phyloP scores from a whole-genome alignment of 108 stramenopile species.

The Chaetoceros muelleri region DNA sequence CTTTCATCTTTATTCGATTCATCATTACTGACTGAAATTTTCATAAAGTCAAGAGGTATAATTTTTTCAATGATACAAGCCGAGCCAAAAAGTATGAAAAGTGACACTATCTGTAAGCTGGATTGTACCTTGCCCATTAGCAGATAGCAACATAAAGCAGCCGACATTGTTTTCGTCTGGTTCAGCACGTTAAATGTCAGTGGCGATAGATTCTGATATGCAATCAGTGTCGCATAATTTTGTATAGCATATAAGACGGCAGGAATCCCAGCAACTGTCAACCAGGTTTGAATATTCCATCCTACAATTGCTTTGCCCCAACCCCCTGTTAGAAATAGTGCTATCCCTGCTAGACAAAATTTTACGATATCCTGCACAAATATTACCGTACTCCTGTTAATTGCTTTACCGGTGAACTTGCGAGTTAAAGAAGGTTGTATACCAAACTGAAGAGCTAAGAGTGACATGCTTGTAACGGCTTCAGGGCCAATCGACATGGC shows the following conservation, averaged over 20 bases:
- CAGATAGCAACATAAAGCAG: conserved; percentile 76
- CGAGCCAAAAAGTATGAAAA: conserved; percentile 47
- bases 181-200: conserved; percentile 82
- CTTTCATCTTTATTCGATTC: background rate
- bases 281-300: conserved; percentile 34
- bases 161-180: conserved; percentile 87
- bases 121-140: conserved; percentile 66
- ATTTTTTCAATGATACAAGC: conserved; percentile 49
- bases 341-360: conserved; percentile 25
- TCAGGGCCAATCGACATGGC: too few species aligned
- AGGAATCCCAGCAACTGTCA: conserved; percentile 53
- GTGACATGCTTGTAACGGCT: too few species aligned
- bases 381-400: conserved; percentile 48
- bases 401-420: conserved; percentile 40
- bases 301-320: conserved; percentile 17
- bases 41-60: conserved; percentile 18
- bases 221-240: conserved; percentile 55
- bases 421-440: conserved; percentile 68
- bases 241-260: conserved; percentile 67
- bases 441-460: conserved; percentile 73
- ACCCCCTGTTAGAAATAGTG: conserved; percentile 24
- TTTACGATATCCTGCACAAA: conserved; percentile 48
- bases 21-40: background rate
- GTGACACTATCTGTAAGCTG: conserved; percentile 51
- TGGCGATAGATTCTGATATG: conserved; percentile 62